Percentiles rank a stretch among this genome's conserved stretches.
Evolutionary conservation across 768 basidiomycete species (phyloP).

Genomic region (Hirschioporus abietinus): DNA sequence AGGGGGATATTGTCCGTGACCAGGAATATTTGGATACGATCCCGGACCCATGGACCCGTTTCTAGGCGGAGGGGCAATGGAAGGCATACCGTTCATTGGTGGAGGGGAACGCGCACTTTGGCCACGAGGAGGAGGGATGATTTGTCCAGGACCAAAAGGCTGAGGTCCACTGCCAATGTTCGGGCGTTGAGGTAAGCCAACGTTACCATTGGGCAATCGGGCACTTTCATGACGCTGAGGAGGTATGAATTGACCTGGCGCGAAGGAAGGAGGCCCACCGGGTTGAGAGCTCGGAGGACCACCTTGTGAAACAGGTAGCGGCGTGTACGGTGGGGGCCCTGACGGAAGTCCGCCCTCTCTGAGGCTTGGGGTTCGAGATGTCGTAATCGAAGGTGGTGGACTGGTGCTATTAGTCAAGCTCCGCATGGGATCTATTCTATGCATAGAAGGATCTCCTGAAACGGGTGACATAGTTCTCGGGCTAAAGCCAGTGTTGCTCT

Average conservation of each 20-base stretch:
- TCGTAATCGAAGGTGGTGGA: not conserved
- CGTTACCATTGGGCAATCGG: not conserved
- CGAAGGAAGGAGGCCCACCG: slow-evolving; percentile 24
- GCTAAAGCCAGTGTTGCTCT: not conserved
- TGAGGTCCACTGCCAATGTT: not conserved
- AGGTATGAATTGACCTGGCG: slow-evolving; percentile 31
- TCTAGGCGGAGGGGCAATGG: not conserved
- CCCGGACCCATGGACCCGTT: not conserved
- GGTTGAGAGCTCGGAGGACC: not conserved
- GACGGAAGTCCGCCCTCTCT: not conserved
- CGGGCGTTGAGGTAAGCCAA: not conserved
- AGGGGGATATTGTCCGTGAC: slow-evolving; percentile 3
- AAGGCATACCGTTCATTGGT: not conserved
- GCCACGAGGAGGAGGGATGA: slow-evolving; percentile 15
- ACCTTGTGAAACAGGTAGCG: not conserved
- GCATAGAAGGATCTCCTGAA: not conserved
- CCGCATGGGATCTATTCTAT: not conserved
- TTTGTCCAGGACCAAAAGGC: slow-evolving; percentile 17
- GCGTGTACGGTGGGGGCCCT: not conserved
- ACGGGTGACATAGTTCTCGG: not conserved
- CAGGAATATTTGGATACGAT: not conserved
- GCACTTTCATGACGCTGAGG: slow-evolving; percentile 33
- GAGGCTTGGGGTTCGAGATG: not conserved
- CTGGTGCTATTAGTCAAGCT: not conserved
- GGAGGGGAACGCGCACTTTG: not conserved